Conservation (phyloP, 306 rosid genomes). For the Castanea mollissima region DNA sequence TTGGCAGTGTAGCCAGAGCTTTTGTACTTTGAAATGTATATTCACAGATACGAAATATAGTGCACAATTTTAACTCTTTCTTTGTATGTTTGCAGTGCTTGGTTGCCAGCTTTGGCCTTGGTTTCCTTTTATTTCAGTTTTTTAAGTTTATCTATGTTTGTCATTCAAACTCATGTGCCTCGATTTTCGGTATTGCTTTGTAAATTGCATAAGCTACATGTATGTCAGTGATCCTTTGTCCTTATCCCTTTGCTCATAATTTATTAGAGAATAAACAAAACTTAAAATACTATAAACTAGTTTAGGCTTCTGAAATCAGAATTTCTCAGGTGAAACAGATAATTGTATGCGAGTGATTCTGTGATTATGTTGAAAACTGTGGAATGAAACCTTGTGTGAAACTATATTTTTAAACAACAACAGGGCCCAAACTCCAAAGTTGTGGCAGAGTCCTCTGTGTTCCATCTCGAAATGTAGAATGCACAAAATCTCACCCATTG, state of each 20-base stretch:
- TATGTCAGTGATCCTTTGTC: no score
- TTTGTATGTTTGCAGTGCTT: background rate
- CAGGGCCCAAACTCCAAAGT: background rate
- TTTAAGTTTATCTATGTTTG: background rate
- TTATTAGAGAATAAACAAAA: background rate
- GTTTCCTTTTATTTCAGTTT: background rate
- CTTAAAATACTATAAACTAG: background rate
- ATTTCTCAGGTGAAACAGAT: background rate
- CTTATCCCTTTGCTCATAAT: background rate
- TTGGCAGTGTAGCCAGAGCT: slow-evolving; percentile 27
- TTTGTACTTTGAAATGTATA: slow-evolving; percentile 32
- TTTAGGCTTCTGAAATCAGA: background rate
- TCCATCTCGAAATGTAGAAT: background rate
- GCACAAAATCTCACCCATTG: background rate
- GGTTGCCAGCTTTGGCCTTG: background rate
- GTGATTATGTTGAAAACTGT: background rate
- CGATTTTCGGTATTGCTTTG: no score
- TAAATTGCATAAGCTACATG: no score
- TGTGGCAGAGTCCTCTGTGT: background rate
- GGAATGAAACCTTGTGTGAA: no score
- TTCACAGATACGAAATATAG: slow-evolving; percentile 24
- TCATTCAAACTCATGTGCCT: background rate
- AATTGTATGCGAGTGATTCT: background rate
- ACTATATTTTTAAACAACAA: background rate
- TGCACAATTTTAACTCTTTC: slow-evolving; percentile 1